Evolutionary conservation across 2,329 filamentous ascomycete genomes (phyloP), one percentile per base, ranked within the genome.

Genomic region (Pyrenochaeta sp.): DNA sequence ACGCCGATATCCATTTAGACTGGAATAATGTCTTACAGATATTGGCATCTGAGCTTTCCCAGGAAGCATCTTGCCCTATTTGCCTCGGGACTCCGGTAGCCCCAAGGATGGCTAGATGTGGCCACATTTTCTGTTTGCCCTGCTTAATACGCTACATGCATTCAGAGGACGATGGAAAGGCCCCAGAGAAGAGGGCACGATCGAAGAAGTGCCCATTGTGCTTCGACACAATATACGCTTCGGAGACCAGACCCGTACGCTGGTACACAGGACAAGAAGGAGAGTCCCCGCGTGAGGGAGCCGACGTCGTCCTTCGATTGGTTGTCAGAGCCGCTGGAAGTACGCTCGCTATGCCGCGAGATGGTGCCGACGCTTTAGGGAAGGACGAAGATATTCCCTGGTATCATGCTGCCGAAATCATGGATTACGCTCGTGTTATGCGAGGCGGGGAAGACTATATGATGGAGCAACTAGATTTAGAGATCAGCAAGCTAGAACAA

Each of bases 151-250:
- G 95, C 44, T 99, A 96, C 74, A 97, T 99, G 92, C 91, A 96
- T 66, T 90, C 92, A 7, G 86, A 84, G 20, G 89, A 90, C 51
- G 89, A 90, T 30, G 77, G 78, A 7, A 79, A 85, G 9, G 62
- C 79, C 1, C 82, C 83, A 0, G 87, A 89, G 58, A 93, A 89
- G 77, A 88, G 85, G 66, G 81, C 89, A 27, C 84, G 90, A 49
- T 97, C 91, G 85, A 96, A 96, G 79, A 97, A 96, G 73, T 99
- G 95, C 65, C 94, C 95, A 0, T 93, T 99, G 30, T 99, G 95
- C 74, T 95, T 91, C 79, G 95, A 99, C 74, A 88, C 85, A 42
- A 86, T 99, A n/a, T 96, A 95, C 72, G 83, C 93, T n/a, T 89
- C 91, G 7, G 95, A 99, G 60, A 91, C 90, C 18, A 84, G 91